A percentile compares a stretch with the other conserved stretches of the same genome.
Conservation (phyloP, 352 stramenopile genomes). For the Phytophthora sp. region DNA sequence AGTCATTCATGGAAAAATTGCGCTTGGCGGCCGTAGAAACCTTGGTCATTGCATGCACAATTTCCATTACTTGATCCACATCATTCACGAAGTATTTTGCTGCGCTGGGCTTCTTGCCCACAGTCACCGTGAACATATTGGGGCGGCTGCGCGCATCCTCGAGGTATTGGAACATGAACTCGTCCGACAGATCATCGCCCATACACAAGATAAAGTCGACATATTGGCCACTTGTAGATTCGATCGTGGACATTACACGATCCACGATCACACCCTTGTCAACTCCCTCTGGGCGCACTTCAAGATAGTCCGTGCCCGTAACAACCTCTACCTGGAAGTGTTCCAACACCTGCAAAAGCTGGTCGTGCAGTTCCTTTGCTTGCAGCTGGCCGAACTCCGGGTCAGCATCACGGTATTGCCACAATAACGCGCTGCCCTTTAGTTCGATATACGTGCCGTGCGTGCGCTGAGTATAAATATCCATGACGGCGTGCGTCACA, state of each 20-base stretch:
- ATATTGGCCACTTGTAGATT: constrained; percentile 72
- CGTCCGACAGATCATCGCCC: constrained; percentile 98
- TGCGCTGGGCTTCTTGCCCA: constrained; percentile 98
- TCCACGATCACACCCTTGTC: constrained; percentile 98
- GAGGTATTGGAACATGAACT: constrained; percentile 97
- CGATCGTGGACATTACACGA: constrained; percentile 94
- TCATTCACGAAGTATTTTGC: constrained; percentile 99
- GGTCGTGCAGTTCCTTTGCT: constrained; percentile 98
- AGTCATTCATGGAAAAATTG: constrained; percentile 87
- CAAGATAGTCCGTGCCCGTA: constrained; percentile 87
- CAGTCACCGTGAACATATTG: constrained; percentile 95
- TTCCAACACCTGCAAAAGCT: constrained; percentile 95
- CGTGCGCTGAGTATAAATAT: constrained; percentile 98
- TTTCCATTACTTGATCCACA: constrained; percentile 95
- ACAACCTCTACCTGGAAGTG: constrained; percentile 96
- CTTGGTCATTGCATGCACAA: constrained; percentile 90
- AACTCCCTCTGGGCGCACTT: constrained; percentile 97
- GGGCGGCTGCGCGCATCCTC: constrained; percentile 67
- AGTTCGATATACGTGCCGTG: constrained; percentile 99
- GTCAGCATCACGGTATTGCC: constrained; percentile 99
- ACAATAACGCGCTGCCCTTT: constrained; percentile 98
- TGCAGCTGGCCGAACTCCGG: constrained; percentile 99
- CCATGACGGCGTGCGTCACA: constrained; percentile 97
- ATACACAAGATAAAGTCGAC: constrained; percentile 98
- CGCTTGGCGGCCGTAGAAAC: constrained; percentile 84